Percentiles rank a stretch among this genome's conserved stretches.
phyloP scores from a whole-genome alignment of 345 rosid species.

The Eucalyptus guilfoylei region DNA sequence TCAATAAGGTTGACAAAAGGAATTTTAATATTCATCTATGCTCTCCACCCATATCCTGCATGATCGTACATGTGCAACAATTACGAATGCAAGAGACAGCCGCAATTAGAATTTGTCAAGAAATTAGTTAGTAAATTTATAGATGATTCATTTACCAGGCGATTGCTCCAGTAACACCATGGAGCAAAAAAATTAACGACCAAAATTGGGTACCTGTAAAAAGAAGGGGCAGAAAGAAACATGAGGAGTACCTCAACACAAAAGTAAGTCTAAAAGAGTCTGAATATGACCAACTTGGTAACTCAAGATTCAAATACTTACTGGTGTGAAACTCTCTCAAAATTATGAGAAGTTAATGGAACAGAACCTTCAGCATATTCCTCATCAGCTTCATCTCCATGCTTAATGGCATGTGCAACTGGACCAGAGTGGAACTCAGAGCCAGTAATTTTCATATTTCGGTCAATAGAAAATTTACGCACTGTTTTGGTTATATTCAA shows the following conservation, averaged over 20 bases:
- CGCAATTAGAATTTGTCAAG: neutral
- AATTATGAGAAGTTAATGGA: slow-evolving; percentile 39
- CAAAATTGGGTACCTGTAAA: slow-evolving; percentile 73
- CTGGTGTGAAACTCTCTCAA: slow-evolving; percentile 66
- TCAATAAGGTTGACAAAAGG: neutral
- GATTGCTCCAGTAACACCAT: slow-evolving; percentile 97
- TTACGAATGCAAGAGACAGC: neutral
- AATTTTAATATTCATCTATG: neutral
- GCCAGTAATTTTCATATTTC: slow-evolving; percentile 70
- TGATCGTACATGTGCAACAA: neutral
- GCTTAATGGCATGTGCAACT: slow-evolving; percentile 42
- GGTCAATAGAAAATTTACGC: slow-evolving; percentile 84
- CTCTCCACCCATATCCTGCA: neutral
- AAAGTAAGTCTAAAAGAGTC: neutral
- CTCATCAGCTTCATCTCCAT: slow-evolving; percentile 71
- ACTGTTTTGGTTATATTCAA: slow-evolving; percentile 92
- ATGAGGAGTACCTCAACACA: neutral
- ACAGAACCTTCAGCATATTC: slow-evolving; percentile 57
- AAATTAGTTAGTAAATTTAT: neutral
- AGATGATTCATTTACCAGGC: slow-evolving; percentile 48
- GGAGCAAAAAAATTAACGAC: slow-evolving; percentile 95
- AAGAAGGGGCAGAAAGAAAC: neutral
- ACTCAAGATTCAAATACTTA: slow-evolving; percentile 19
- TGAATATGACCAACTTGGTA: neutral
- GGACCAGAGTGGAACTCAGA: slow-evolving; percentile 75